A percentile compares a stretch with the other conserved stretches of the same genome.
Conservation (phyloP, 2,329 filamentous ascomycete genomes). For the Graphilbum fragrans region DNA sequence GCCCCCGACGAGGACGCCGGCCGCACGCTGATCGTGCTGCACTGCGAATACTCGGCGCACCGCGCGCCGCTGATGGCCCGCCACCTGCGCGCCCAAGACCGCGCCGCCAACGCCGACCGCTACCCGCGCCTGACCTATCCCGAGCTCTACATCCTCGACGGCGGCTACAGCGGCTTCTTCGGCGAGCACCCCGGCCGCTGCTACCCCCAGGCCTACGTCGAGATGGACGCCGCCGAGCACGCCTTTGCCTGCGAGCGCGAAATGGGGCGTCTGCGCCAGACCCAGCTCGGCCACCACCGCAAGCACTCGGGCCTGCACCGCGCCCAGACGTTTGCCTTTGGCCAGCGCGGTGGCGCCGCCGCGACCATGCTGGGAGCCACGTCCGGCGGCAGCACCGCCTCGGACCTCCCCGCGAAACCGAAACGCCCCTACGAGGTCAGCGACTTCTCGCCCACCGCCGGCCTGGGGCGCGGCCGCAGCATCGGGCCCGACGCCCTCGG, state of each 20-base stretch:
- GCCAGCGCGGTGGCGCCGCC: conserved; percentile 42
- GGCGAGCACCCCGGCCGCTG: conserved; percentile 65
- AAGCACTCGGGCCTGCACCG: conserved; percentile 66
- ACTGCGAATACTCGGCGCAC: conserved; percentile 97
- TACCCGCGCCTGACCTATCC: conserved; percentile 91
- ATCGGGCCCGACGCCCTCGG: background rate
- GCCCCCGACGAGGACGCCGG: conserved; percentile 29
- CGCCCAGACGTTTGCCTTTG: conserved; percentile 92
- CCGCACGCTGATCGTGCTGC: conserved; percentile 76
- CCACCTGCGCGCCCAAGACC: conserved; percentile 80
- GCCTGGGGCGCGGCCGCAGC: background rate
- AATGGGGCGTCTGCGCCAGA: conserved; percentile 82
- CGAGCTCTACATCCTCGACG: conserved; percentile 93
- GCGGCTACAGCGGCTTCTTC: conserved; percentile 93
- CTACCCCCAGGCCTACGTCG: conserved; percentile 90
- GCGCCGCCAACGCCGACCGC: conserved; percentile 68
- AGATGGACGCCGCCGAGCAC: conserved; percentile 90
- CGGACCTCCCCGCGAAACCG: too few relatives aligned
- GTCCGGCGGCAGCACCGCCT: background rate
- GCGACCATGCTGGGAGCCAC: background rate
- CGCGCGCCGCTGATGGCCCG: conserved; percentile 94
- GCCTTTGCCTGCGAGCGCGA: conserved; percentile 88
- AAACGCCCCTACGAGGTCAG: conserved; percentile 1
- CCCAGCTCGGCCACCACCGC: conserved; percentile 68
- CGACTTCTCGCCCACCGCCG: background rate